Evolutionary conservation across 805 yeast species (phyloP).

Genomic region (Candida endomychidarum): DNA sequence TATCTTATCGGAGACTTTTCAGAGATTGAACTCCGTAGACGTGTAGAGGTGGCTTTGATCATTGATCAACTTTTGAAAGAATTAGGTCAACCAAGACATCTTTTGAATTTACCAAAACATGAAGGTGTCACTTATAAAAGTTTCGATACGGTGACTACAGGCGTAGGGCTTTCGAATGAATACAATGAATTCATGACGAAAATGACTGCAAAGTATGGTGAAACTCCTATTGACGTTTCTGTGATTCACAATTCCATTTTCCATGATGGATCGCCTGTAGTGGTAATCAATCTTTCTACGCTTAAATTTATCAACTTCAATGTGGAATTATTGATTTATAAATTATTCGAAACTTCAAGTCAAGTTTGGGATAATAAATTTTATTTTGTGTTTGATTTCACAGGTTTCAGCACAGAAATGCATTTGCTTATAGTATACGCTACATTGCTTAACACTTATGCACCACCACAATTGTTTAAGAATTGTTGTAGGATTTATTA

Average conservation of each 20-base stretch:
- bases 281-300: constrained; percentile 49
- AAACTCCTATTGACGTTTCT: constrained; percentile 40
- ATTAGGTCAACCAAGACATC: constrained; percentile 60
- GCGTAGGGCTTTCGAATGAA: constrained; percentile 34
- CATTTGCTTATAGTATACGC: constrained; percentile 25
- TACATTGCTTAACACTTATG: constrained; percentile 38
- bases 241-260: constrained; percentile 65
- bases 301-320: constrained; percentile 36
- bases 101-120: constrained; percentile 23
- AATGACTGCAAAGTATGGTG: constrained; percentile 55
- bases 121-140: constrained; percentile 53
- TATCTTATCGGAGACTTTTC: constrained; percentile 26
- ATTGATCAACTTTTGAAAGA: constrained; percentile 49
- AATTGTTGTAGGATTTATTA: constrained; percentile 58
- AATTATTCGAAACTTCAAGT: constrained; percentile 61
- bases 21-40: constrained; percentile 19
- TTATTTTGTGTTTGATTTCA: constrained; percentile 65
- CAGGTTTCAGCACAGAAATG: constrained; percentile 47
- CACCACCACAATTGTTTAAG: constrained; percentile 50
- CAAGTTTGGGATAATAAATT: constrained; percentile 72
- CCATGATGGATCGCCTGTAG: constrained; percentile 69
- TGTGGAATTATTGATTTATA: constrained; percentile 53
- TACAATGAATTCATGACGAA: constrained; percentile 74
- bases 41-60: constrained; percentile 29
- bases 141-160: constrained; percentile 20